These are phyloP conservation scores for Phylloporus sp. DNA, from an alignment of 768 basidiomycete species.

Conservation along the genomic window DNA sequence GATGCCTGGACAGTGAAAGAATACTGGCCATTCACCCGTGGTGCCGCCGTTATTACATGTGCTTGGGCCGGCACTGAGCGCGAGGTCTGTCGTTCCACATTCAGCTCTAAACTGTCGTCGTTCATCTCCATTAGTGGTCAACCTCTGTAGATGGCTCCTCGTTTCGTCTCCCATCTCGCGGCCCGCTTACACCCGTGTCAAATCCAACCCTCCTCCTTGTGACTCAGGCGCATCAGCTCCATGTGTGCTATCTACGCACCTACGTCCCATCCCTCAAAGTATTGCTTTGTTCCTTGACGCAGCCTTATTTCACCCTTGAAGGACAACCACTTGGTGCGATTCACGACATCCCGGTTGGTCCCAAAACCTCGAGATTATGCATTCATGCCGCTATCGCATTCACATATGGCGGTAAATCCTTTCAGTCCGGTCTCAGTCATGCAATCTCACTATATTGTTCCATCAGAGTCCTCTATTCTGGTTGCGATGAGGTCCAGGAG, in stretches of 20 bases:
- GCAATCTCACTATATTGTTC: constrained; percentile 3
- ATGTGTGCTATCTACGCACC: constrained; percentile 52
- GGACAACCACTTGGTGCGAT: constrained; percentile 28
- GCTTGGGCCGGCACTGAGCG: constrained; percentile 59
- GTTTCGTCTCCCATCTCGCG: constrained; percentile 53
- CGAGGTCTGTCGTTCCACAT: constrained; percentile 42
- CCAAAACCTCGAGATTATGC: constrained; percentile 46
- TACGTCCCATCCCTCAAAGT: constrained; percentile 42
- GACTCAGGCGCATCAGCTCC: constrained; percentile 57
- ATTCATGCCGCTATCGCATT: constrained; percentile 56
- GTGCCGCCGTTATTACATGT: constrained; percentile 57
- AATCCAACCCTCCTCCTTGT: constrained; percentile 59
- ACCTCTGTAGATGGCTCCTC: constrained; percentile 42
- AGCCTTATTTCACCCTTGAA: constrained; percentile 37
- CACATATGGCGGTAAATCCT: constrained; percentile 49
- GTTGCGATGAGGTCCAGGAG: constrained; percentile 60
- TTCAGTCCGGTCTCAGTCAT: neutral
- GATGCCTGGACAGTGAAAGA: constrained; percentile 62
- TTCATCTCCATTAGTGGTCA: constrained; percentile 47
- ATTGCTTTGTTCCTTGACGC: constrained; percentile 46
- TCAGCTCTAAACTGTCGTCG: neutral
- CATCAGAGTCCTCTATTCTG: constrained; percentile 51
- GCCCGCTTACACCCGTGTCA: constrained; percentile 52
- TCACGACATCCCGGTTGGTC: constrained; percentile 30
- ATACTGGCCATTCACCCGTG: constrained; percentile 49